Conservation (phyloP, 805 yeast species). For the Monosporozyma aquatica region DNA sequence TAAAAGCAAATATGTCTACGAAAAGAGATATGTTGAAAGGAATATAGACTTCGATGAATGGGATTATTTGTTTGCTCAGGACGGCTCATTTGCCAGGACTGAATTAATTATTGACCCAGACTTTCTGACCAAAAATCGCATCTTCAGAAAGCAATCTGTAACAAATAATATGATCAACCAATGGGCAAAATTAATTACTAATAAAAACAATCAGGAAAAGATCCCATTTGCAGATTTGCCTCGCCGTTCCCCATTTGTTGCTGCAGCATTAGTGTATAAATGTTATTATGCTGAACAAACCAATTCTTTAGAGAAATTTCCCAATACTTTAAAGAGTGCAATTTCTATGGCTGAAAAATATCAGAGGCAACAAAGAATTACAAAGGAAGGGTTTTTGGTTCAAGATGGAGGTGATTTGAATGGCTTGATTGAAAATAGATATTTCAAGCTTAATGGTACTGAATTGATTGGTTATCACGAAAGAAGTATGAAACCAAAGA, state of each 20-base stretch:
- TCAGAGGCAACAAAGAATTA: conserved; percentile 26
- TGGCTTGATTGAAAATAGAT: conserved; percentile 57
- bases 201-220: neutral
- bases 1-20: conserved; percentile 31
- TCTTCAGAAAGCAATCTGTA: conserved; percentile 1
- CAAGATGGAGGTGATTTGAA: conserved; percentile 91
- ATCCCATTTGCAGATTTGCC: conserved; percentile 8
- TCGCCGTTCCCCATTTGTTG: conserved; percentile 41
- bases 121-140: conserved; percentile 13
- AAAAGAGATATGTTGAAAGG: conserved; percentile 41
- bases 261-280: conserved; percentile 59
- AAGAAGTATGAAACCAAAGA: conserved; percentile 54
- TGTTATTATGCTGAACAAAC: conserved; percentile 63
- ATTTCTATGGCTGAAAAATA: conserved; percentile 34
- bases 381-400: conserved; percentile 59
- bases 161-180: conserved; percentile 43
- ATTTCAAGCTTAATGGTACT: conserved; percentile 62
- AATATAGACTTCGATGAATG: conserved; percentile 46
- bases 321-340: conserved; percentile 58
- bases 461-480: conserved; percentile 72
- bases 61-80: conserved; percentile 59
- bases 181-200: conserved; percentile 44
- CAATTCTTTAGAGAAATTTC: conserved; percentile 52
- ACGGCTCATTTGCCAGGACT: conserved; percentile 83
- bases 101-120: conserved; percentile 37